Percentiles rank a stretch among this genome's conserved stretches.
Conservation (phyloP, 2,329 filamentous ascomycete species). For the Lecanosticta acicola region DNA sequence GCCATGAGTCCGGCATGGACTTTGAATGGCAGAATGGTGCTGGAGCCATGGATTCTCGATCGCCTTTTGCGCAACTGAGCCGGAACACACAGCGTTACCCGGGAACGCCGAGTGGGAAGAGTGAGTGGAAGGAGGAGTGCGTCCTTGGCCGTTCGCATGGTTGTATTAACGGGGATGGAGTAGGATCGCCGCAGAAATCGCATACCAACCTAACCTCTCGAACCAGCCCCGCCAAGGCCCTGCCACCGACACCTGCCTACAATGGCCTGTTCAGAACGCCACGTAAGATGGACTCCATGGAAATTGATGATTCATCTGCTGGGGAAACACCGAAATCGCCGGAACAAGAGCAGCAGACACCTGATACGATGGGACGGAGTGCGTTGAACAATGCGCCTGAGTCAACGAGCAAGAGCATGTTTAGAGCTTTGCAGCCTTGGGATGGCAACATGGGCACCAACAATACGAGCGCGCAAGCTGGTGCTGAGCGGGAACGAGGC, state of each 20-base stretch:
- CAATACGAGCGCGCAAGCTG: conserved; percentile 12
- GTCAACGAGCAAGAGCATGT: not conserved
- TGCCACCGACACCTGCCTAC: conserved; percentile 35
- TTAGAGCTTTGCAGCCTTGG: not conserved
- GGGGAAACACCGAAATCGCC: conserved; percentile 47
- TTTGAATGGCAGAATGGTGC: conserved; percentile 47
- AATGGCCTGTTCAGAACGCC: conserved; percentile 36
- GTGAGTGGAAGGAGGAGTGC: conserved; percentile 4
- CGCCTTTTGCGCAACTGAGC: conserved; percentile 41
- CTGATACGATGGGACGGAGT: conserved; percentile 23
- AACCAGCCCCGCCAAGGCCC: conserved; percentile 33
- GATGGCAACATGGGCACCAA: conserved; percentile 1
- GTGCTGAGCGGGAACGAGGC: conserved; percentile 19
- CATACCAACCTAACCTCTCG: conserved; percentile 41
- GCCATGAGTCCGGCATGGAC: conserved; percentile 48
- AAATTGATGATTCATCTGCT: conserved; percentile 42
- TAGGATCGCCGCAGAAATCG: conserved; percentile 48
- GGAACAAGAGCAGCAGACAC: conserved; percentile 31
- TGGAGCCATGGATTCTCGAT: conserved; percentile 43
- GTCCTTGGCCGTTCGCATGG: conserved; percentile 1
- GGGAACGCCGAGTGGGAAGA: conserved; percentile 2
- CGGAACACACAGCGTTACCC: conserved; percentile 32
- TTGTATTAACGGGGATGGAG: conserved; percentile 24
- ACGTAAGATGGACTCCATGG: conserved; percentile 25
- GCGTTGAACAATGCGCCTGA: conserved; percentile 12